Percentiles rank a stretch among this genome's conserved stretches.
These are phyloP conservation scores for Ensete ventricosum DNA, from an alignment of 176 grass and related monocot species.

Conservation along the genomic window DNA sequence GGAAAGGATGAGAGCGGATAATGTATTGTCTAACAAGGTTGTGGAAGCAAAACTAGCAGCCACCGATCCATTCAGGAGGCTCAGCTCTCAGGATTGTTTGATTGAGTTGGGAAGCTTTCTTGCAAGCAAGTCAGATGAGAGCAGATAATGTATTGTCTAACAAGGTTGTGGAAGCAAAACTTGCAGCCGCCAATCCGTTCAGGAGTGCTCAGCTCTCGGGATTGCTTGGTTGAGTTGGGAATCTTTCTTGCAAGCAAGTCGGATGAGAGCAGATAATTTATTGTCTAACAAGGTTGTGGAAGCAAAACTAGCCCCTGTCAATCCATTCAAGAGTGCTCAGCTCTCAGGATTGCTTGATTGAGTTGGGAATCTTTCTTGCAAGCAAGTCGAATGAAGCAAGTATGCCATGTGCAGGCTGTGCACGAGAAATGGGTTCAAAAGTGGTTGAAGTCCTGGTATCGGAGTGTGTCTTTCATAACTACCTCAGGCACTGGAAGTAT, in stretches of 20 bases:
- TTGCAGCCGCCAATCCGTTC: slow-evolving; percentile 24
- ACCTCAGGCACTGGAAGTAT: too few relatives aligned
- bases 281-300: slow-evolving; percentile 11
- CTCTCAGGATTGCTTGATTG: slow-evolving; percentile 25
- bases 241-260: neutral
- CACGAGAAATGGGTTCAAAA: too few relatives aligned
- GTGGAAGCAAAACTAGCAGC: slow-evolving; percentile 11
- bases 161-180: slow-evolving; percentile 8
- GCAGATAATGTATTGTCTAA: slow-evolving; percentile 31
- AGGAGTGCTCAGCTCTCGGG: slow-evolving; percentile 20
- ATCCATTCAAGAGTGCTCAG: slow-evolving; percentile 22
- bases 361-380: neutral
- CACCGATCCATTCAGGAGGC: slow-evolving; percentile 27
- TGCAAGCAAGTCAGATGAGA: slow-evolving; percentile 30
- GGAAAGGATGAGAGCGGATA: slow-evolving; percentile 57
- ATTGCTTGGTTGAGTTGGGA: slow-evolving; percentile 17
- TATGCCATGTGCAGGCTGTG: too few relatives aligned
- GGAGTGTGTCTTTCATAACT: too few relatives aligned
- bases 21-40: slow-evolving; percentile 20
- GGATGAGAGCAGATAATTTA: slow-evolving; percentile 50
- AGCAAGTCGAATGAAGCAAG: slow-evolving; percentile 25
- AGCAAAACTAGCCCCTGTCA: slow-evolving; percentile 14
- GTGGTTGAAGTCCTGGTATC: too few relatives aligned
- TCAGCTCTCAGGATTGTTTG: slow-evolving; percentile 16
- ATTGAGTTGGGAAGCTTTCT: slow-evolving; percentile 4